Evolutionary conservation across 495 filamentous ascomycete species (phyloP).

Genomic region (Ascobolus immersus): DNA sequence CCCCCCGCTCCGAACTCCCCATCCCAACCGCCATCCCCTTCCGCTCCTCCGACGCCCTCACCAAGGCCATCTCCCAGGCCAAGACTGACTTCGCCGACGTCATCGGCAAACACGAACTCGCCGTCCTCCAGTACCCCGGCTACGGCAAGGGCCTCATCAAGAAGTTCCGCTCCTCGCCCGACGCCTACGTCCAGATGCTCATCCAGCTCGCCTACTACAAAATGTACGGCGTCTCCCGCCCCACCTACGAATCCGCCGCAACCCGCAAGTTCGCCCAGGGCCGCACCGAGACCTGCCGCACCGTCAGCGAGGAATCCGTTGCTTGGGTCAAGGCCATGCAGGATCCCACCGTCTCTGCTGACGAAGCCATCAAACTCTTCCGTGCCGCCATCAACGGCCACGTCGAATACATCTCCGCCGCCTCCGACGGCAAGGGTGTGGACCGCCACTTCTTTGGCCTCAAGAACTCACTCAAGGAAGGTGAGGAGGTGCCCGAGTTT

Average conservation of each 20-base stretch:
- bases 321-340: slow-evolving; percentile 76
- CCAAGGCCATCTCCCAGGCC: slow-evolving; percentile 51
- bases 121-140: slow-evolving; percentile 82
- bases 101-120: slow-evolving; percentile 69
- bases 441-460: slow-evolving; percentile 92
- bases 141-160: slow-evolving; percentile 99
- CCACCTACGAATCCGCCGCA: slow-evolving; percentile 92
- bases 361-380: slow-evolving; percentile 47
- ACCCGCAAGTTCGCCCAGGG: slow-evolving; percentile 88
- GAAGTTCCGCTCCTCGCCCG: slow-evolving; percentile 95
- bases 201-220: slow-evolving; percentile 98
- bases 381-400: slow-evolving; percentile 58
- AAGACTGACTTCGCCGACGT: slow-evolving; percentile 47
- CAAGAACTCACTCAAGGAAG: slow-evolving; percentile 66
- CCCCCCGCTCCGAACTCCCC: slow-evolving; percentile 56
- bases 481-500: slow-evolving; percentile 55
- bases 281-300: slow-evolving; percentile 85
- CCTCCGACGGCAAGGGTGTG: slow-evolving; percentile 75
- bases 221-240: slow-evolving; percentile 89
- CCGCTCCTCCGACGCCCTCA: slow-evolving; percentile 41
- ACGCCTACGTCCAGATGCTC: slow-evolving; percentile 94
- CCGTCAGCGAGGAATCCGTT: slow-evolving; percentile 72
- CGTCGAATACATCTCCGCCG: slow-evolving; percentile 68
- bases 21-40: slow-evolving; percentile 59
- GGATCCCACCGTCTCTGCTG: slow-evolving; percentile 31